phyloP scores from a whole-genome alignment of 2,329 filamentous ascomycete genomes.

The Hymenotorrendiella dingleyae region DNA sequence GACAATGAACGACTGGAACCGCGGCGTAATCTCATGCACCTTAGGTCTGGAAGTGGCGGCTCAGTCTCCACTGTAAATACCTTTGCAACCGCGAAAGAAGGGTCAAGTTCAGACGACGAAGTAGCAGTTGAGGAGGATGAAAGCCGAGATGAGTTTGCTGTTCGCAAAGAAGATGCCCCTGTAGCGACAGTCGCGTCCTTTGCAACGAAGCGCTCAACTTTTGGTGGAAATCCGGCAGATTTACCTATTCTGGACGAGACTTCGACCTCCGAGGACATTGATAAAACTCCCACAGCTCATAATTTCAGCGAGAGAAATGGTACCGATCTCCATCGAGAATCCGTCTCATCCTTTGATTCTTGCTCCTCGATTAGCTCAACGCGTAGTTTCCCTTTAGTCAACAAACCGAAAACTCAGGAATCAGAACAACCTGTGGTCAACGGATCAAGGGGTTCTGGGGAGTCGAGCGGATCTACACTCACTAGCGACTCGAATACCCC shows the following conservation, averaged over 20 bases:
- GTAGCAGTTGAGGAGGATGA: constrained; percentile 30
- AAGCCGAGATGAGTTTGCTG: constrained; percentile 34
- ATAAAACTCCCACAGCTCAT: constrained; percentile 11
- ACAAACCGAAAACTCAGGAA: constrained; percentile 36
- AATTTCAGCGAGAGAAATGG: constrained; percentile 14
- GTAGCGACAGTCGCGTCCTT: constrained; percentile 15
- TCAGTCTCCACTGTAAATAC: constrained; percentile 55
- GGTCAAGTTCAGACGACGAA: constrained; percentile 30
- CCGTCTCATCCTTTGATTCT: constrained; percentile 46
- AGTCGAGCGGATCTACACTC: constrained; percentile 11
- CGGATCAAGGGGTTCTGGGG: constrained; percentile 13
- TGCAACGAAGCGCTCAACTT: constrained; percentile 27
- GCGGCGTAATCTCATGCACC: constrained; percentile 30
- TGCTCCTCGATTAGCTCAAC: constrained; percentile 43
- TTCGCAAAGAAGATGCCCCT: constrained; percentile 28
- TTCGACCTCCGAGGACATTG: constrained; percentile 6
- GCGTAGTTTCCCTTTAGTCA: constrained; percentile 57
- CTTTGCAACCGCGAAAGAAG: constrained; percentile 59
- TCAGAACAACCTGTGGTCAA: constrained; percentile 2
- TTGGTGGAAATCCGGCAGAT: constrained; percentile 16
- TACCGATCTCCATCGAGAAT: constrained; percentile 43
- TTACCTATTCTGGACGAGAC: constrained; percentile 8
- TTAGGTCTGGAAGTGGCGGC: constrained; percentile 49
- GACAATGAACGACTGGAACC: constrained; percentile 11
- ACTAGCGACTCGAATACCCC: constrained; percentile 16